These are phyloP conservation scores for Penicillium sp. DNA, from an alignment of 2,329 filamentous ascomycete species.

Conservation along the genomic window DNA sequence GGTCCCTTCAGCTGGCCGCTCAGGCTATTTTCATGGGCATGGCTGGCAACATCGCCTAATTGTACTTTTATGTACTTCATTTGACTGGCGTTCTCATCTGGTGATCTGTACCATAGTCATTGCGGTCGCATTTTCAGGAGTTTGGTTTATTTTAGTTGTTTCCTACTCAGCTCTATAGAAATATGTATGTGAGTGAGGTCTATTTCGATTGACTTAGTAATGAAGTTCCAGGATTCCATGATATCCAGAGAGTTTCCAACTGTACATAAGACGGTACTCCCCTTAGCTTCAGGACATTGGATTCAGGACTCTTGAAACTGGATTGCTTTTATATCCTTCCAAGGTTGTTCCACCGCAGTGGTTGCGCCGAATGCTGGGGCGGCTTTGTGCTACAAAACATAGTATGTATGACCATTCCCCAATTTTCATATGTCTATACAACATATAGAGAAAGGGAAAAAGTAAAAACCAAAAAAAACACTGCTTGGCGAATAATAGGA, in stretches of 20 bases:
- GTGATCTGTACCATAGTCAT: constrained; percentile 5
- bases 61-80: constrained; percentile 22
- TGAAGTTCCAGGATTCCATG: no score
- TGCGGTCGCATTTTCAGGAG: constrained; percentile 9
- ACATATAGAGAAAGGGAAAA: background rate
- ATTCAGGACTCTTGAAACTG: background rate
- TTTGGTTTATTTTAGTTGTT: background rate
- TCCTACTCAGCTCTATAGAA: background rate
- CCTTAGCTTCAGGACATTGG: no score
- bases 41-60: constrained; percentile 71
- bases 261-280: no score
- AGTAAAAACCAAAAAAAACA: no score
- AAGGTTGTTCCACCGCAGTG: constrained; percentile 1
- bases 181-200: no score
- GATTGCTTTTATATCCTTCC: background rate
- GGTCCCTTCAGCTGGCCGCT: constrained; percentile 87
- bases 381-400: background rate
- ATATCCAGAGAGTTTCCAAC: no score
- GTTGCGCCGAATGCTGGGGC: constrained; percentile 3
- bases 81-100: constrained; percentile 4
- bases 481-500: no score
- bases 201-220: no score
- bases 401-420: background rate
- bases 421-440: background rate
- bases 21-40: constrained; percentile 95